These are phyloP conservation scores for Xylaria sp. DNA, from an alignment of 2,329 filamentous ascomycete genomes.

Conservation along the genomic window DNA sequence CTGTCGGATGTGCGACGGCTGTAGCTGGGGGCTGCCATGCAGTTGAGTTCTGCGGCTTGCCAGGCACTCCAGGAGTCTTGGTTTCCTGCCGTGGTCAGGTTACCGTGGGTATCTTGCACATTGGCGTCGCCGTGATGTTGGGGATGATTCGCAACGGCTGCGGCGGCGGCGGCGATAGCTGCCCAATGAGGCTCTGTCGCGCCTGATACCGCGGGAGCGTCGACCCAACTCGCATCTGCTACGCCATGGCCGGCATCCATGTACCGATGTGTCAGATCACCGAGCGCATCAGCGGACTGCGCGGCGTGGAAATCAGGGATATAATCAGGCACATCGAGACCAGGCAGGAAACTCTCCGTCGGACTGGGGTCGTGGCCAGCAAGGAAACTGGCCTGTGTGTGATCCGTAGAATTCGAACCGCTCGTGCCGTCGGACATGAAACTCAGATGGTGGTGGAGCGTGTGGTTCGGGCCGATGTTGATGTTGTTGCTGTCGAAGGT, in stretches of 20 bases:
- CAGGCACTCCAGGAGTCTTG: constrained; percentile 24
- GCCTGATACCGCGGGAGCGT: constrained; percentile 9
- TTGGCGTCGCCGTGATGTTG: background rate
- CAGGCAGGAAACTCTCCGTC: constrained; percentile 30
- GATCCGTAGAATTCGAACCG: constrained; percentile 30
- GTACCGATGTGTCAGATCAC: constrained; percentile 12
- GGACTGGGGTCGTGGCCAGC: constrained; percentile 13
- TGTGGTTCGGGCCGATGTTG: constrained; percentile 19
- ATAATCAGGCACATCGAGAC: constrained; percentile 24
- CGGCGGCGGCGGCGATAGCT: constrained; percentile 12
- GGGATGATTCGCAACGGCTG: constrained; percentile 13
- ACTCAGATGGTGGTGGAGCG: constrained; percentile 32
- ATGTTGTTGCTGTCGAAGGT: constrained; percentile 36
- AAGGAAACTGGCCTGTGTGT: constrained; percentile 17
- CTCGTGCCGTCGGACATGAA: constrained; percentile 35
- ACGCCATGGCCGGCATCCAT: constrained; percentile 6
- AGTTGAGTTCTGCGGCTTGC: constrained; percentile 10
- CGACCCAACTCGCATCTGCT: constrained; percentile 21
- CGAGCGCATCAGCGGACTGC: constrained; percentile 10
- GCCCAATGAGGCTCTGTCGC: constrained; percentile 23
- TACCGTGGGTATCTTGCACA: background rate
- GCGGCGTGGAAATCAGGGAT: constrained; percentile 11
- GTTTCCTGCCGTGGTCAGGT: constrained; percentile 3
- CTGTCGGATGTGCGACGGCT: constrained; percentile 5
- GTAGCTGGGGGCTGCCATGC: constrained; percentile 6